Evolutionary conservation across 2,329 filamentous ascomycete genomes (phyloP), one percentile per base, ranked within the genome.

Genomic region (Aspergillus puulaauensis): DNA sequence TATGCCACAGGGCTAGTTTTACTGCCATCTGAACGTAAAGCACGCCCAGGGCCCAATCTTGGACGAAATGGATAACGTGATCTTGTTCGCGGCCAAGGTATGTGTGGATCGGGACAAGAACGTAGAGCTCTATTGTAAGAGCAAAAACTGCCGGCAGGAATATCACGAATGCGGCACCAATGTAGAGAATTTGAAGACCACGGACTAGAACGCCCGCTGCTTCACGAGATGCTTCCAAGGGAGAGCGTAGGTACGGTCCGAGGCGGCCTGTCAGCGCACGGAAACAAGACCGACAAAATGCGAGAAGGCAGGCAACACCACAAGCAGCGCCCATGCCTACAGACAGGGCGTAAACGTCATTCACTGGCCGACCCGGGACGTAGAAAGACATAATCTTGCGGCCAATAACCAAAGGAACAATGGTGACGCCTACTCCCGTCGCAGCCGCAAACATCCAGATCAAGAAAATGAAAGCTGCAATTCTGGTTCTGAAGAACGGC

Each of bases 331-430:
- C 96, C 41, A 96, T 83, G 14, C 95, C 95, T 31, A 95, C 86
- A 52, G 91, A 96, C 73, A 97, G 96, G 12, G 95, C 93, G 68
- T 99, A 98, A 24, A 99, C 90, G 72, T 99, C 95, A 74, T 98
- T 99, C 70, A 93, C 89, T 41, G 85, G 85, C 48, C 90, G 83
- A 0, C 81, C 76, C 4, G 91, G 90, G 43, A 96, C 85, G 35
- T 93, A 76, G 27, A 82, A 77, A 47, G 87, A 86, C 70, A 97
- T 90, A 60, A 98, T 82, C 57, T 82, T 82, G 27, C 95, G 89
- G 2, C 95, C 95, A 69, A 96, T 86, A 6, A 96, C 81, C 4
- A 99, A 83, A 0, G 95, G 96, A 0, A 96, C 77, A 60, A 99
- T 88, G 1, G 95, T 97, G 61, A 90, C 85, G 63, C 88, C 85